Base-by-base conservation (phyloP, 2,329 filamentous ascomycete genomes). In the Pyrenophora graminea region DNA sequence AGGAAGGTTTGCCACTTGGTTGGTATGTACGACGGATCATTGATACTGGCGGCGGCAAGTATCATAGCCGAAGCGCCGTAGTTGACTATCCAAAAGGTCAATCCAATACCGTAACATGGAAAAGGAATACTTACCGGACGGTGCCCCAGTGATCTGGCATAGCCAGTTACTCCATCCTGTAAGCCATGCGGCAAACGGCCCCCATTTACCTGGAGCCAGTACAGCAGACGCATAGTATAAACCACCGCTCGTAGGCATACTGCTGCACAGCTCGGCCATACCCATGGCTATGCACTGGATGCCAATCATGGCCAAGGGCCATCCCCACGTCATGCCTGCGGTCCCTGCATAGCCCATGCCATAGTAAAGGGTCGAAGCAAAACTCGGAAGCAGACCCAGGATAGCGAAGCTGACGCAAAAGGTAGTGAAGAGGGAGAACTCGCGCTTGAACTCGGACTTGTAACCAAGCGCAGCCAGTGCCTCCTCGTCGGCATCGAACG, bases 351-450 rank as follows among this genome's bases (percentile, higher is more conserved):
- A 77, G 37, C 79, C 78, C 74, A 85, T 83, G 58, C 87, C 87
- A 79, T 89, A 90, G 65, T 81, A 86, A 57, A 91, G 72, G 0
- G 87, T 90, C 56, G 82, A 85, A 1, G 87, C 87, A 62, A 90
- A 89, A 54, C 84, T 88, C 0, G 87, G 88, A 42, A 90, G 71
- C 39, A 90, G 70, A 1, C 88, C 88, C 48, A 90, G 75, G 9
- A 90, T 86, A 6, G 88, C 86, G 68, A 90, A 90, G 47, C 82
- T 86, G 34, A 90, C 86, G 59, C 85, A 88, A 67, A 90, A 90
- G 0, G 86, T 88, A 5, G 87, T 88, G 81, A 86, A 90, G 12
- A 89, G 75, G 2, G 81, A 86, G 68, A 91, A 90, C 63, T 90
- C 87, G 64, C 88, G 80, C 73, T 85, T 85, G 74, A 85, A 85